Base-by-base conservation (phyloP, 805 yeast genomes). In the Sugiyamaella lignohabitans region DNA sequence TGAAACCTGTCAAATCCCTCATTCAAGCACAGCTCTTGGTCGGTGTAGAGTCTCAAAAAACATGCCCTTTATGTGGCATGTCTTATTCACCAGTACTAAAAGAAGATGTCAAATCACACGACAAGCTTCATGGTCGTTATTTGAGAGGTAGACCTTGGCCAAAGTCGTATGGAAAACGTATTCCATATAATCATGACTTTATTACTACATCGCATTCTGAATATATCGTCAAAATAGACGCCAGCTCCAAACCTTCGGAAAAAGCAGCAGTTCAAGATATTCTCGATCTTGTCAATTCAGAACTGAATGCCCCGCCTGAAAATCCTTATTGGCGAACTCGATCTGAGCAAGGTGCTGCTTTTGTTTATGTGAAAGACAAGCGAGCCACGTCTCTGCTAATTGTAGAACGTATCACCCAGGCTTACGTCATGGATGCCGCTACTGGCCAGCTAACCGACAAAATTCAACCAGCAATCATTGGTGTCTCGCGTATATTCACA, bases 41-140 rank as follows among this genome's bases (percentile, higher is more conserved):
- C 14, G 46, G 50, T 34, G 49, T 46, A 11, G 47, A 50, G 11
- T 45, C 47, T 6, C 52, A 51, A 3, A 51, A 40, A 8, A 69
- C 76, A 1, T 79, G 84, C 54, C 50, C 60, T 4, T 57, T 58
- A 34, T 79, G 85, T 61, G 73, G 75, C 8, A 77, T 79, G 82
- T 65, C 79, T 11, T 79, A 73, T 55, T 54, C 64, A 32, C 59
- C 66, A 2, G 66, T 68, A 44, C 50, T 74, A 4, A 56, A 61
- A 11, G 55, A 60, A 20, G 84, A 79, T 48, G 54, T 51, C 21
- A 57, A 60, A n/a, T 35, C 70, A 20, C 85, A 79, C 51, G 54
- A 61, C 2, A 68, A 62, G 53, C 74, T 75, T 57, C 85, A 79
- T 55, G 48, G 54, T 16, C 56, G 62, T 8, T 72, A 74, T 23